Base-by-base conservation (phyloP, 495 filamentous ascomycete species). In the Xylaria acuta region DNA sequence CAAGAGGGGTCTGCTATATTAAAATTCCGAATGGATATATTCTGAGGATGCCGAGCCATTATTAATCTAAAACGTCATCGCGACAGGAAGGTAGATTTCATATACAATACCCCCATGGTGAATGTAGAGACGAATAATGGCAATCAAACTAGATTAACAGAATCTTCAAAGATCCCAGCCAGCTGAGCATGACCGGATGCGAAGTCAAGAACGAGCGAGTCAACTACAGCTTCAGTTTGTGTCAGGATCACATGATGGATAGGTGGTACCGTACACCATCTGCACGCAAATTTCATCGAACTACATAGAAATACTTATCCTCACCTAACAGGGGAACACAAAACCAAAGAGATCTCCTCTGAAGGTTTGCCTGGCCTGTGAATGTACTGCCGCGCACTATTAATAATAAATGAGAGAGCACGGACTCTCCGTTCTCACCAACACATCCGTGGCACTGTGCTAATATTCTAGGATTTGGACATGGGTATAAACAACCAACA, bases 391-490 rank as follows among this genome's bases (percentile, higher is more conserved):
- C 2, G 59, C 40, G 38, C 34, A 59, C 45, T 63, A 63, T 38
- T 63, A 63, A 63, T 63, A 36, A 62, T 62, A 41, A 62, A 22
- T 38, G 56, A 12, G 2, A 62, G 36, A 36, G 56, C 56, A 59
- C 56, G 4, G 56, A 59, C 22, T 47, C 16, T 47, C 36, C n/a
- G 16, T 43, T 41, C 38, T 8, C 20, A n/a, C 14, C 14, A 49
- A 22, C 45, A 49, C 20, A 45, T 25, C 51, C 22, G 32, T 32
- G 53, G 58, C 58, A 60, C 58, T 22, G 58, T 60, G 58, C 58
- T 4, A 30, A 60, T 38, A 5, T n/a, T n/a, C 18, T 1, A 49
- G 47, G 47, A 38, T 38, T 40, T 18, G 58, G 8, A 38, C 34
- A 38, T 60, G 30, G 58, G 32, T 60, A 54, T 14, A 27, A 22